These are phyloP conservation scores for Corniculantispora saksenae DNA, from an alignment of 2,329 filamentous ascomycete genomes.

Conservation along the genomic window DNA sequence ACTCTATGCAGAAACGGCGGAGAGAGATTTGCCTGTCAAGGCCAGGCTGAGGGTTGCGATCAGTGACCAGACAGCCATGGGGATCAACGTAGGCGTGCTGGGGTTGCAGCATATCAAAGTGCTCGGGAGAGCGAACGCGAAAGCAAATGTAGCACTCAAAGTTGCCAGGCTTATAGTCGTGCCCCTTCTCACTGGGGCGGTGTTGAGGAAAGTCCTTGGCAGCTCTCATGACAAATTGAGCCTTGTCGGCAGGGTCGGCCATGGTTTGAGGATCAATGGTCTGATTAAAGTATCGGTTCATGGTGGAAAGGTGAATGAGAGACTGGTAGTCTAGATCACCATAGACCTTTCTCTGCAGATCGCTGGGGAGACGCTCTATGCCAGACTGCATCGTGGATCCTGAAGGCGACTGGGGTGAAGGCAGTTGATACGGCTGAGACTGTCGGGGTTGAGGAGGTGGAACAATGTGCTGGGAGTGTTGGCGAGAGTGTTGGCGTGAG, in stretches of 20 bases:
- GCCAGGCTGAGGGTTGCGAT: constrained; percentile 29
- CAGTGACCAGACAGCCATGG: constrained; percentile 32
- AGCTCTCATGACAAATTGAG: constrained; percentile 43
- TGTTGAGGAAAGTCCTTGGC: constrained; percentile 44
- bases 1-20: constrained; percentile 44
- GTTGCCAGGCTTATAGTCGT: constrained; percentile 41
- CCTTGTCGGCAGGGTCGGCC: constrained; percentile 38
- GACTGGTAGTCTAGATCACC: constrained; percentile 41
- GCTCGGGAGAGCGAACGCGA: constrained; percentile 39
- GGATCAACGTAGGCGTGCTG: constrained; percentile 35
- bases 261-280: constrained; percentile 36
- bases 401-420: constrained; percentile 14
- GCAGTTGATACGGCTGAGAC: constrained; percentile 20
- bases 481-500: constrained; percentile 4
- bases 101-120: constrained; percentile 41
- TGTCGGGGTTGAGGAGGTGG: constrained; percentile 20
- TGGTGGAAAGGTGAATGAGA: constrained; percentile 41
- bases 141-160: constrained; percentile 46
- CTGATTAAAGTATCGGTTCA: constrained; percentile 37
- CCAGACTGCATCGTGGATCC: constrained; percentile 26
- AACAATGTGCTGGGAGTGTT: constrained; percentile 10
- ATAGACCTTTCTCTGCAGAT: constrained; percentile 37
- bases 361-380: constrained; percentile 36
- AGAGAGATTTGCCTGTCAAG: constrained; percentile 34
- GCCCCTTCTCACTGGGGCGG: constrained; percentile 38